These are phyloP conservation scores for Monilinia polystroma DNA, from an alignment of 2,329 filamentous ascomycete species.

Conservation along the genomic window DNA sequence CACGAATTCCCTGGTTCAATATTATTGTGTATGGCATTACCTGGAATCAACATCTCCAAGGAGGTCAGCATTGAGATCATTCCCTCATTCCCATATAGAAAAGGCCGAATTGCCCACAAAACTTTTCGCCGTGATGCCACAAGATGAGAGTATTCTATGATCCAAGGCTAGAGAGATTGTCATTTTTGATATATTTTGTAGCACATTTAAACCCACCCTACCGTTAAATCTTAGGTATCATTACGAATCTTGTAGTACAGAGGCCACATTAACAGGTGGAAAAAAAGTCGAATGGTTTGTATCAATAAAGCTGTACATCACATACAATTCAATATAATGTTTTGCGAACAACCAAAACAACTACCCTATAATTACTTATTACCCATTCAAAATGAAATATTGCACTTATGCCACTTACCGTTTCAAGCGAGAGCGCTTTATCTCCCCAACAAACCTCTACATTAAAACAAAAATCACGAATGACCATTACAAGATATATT, in stretches of 20 bases:
- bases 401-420: constrained; percentile 13
- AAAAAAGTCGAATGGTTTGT: neutral
- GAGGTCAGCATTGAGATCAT: neutral
- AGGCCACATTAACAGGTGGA: neutral
- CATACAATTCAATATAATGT: neutral
- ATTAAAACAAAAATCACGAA: neutral
- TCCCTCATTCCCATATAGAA: neutral
- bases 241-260: constrained; percentile 2
- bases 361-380: neutral
- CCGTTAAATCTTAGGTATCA: neutral
- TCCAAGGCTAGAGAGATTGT: neutral
- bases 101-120: neutral
- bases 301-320: neutral
- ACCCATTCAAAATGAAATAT: neutral
- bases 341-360: neutral
- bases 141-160: neutral
- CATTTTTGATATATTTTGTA: neutral
- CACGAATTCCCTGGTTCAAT: neutral
- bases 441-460: constrained; percentile 6
- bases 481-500: neutral
- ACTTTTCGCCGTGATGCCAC: neutral
- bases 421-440: constrained; percentile 16
- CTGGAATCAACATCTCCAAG: neutral
- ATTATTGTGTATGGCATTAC: neutral
- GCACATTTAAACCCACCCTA: neutral